Base-by-base conservation (phyloP, 306 rosid genomes). In the Rosa multiflora region DNA sequence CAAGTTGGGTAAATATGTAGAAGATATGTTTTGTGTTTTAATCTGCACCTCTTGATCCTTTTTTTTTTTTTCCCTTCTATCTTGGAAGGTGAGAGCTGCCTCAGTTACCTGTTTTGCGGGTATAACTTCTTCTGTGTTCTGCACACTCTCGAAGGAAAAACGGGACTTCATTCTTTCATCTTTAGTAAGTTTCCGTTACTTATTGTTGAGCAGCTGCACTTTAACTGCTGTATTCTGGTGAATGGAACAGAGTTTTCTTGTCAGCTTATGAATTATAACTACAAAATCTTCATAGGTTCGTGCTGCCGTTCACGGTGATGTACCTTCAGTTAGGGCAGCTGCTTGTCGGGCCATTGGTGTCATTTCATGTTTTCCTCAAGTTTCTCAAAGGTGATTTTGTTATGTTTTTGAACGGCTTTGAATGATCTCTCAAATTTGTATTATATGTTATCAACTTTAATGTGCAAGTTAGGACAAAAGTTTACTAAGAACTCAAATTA, bases 261-360 rank as follows among this genome's bases (percentile, higher is more conserved):
- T 56, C 3, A 32, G 53, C 62, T 74, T 66, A 63, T 67, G 32
- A 46, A 29, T 67, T 76, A n/a, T 70, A 40, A n/a, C 26, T 63
- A 78, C 37, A 58, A 80, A 80, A 80, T 43, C 76, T 78, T 82
- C 82, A 74, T 85, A 95, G 99, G 83, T 87, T 70, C 80, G 72
- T 76, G 94, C 94, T 37, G 92, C 97, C 23, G 35, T 86, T 32
- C 68, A 77, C 20, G 97, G 91, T 56, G 86, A 86, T 76, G 93
- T 84, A 53, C 87, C 99, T 49, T 87, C 93, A 10, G 99, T 95
- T 82, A 90, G 94, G 82, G 89, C 97, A 82, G 91, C 98, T 87
- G 92, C 98, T 68, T 93, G 99, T 91, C 93, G 99, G 75, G 99
- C 99, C 80, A 87, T 93, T 80, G 99, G 99, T 56, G 85, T 95